Base-by-base conservation (phyloP, 441 rosid genomes). In the Aquilaria agallochum region DNA sequence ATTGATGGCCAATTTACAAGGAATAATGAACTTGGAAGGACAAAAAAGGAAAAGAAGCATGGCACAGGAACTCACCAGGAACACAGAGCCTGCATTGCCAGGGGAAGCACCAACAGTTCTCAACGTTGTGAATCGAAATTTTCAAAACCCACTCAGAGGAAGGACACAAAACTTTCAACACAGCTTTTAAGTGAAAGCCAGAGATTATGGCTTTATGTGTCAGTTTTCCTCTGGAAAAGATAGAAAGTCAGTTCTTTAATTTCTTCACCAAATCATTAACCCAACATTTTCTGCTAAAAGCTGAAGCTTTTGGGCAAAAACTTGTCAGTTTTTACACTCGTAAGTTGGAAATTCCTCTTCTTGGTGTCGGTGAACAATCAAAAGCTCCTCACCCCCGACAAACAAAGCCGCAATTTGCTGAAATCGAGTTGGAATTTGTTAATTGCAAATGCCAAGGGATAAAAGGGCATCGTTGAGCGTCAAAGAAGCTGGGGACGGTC, bases 41-140 rank as follows among this genome's bases (percentile, higher is more conserved):
- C 5, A 11, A 46, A 50, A 47, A 11, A 5, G 2, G 31, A 45
- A 50, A 9, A 32, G 9, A 27, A 31, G 13, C 31, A 69, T 12
- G 56, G 40, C 50, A 27, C 33, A 56, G 62, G 48, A 64, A 74
- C 84, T 82, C 68, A 84, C 83, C 78, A 61, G 70, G 75, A 78
- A 72, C 50, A 65, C 13, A 69, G 65, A 64, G 61, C 60, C 71
- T 56, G 83, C 86, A 83, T 76, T 74, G 74, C 73, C 76, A 68
- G 64, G 58, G 54, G 58, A 44, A 58, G 53, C 54, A 67, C 9
- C 9, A 40, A 40, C 45, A 63, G 76, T 49, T 57, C 62, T 62
- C 33, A 53, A 58, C 66, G 68, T 70, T 61, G 51, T 32, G 65
- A 63, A 59, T n/a, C 30, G 60, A 66, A 60, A 52, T 42, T 57